These are phyloP conservation scores for Haematococcus sp. DNA, from an alignment of 139 green algal genomes.

Conservation along the genomic window DNA sequence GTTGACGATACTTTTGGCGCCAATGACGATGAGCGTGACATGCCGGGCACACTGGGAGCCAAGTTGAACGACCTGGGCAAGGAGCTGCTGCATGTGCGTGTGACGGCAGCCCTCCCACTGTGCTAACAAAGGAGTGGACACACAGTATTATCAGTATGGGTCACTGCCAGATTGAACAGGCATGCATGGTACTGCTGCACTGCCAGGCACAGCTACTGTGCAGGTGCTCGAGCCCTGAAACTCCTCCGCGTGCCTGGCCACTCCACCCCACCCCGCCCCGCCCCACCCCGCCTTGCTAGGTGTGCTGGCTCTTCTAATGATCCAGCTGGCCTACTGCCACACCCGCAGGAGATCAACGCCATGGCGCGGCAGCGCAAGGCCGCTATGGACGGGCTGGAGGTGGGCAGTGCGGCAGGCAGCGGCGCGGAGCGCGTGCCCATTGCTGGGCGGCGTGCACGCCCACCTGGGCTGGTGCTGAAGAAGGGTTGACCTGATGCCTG, in stretches of 20 bases:
- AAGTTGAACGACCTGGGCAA: slow-evolving; percentile 37
- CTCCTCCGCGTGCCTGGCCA: too few species aligned
- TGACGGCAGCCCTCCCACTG: slow-evolving; percentile 1
- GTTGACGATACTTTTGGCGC: neutral
- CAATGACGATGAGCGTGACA: slow-evolving; percentile 16
- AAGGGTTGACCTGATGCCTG: too few species aligned
- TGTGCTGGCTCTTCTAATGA: too few species aligned
- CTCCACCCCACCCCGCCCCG: too few species aligned
- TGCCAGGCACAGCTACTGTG: too few species aligned
- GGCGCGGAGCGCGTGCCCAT: neutral
- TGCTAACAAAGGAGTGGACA: neutral
- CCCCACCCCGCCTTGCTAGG: too few species aligned
- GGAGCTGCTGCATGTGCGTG: slow-evolving; percentile 28
- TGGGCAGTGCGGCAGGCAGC: neutral
- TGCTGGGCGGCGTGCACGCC: too few species aligned
- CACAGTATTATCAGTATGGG: too few species aligned
- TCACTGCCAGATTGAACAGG: too few species aligned
- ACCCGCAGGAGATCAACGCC: slow-evolving; percentile 7
- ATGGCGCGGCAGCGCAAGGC: slow-evolving; percentile 8
- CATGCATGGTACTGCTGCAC: too few species aligned
- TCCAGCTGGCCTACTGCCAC: neutral
- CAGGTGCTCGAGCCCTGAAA: too few species aligned
- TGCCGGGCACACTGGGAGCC: slow-evolving; percentile 32
- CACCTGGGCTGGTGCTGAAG: too few species aligned
- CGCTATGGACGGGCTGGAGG: slow-evolving; percentile 1